Conservation (phyloP, 2,329 filamentous ascomycete species). For the Escovopsis sp. region DNA sequence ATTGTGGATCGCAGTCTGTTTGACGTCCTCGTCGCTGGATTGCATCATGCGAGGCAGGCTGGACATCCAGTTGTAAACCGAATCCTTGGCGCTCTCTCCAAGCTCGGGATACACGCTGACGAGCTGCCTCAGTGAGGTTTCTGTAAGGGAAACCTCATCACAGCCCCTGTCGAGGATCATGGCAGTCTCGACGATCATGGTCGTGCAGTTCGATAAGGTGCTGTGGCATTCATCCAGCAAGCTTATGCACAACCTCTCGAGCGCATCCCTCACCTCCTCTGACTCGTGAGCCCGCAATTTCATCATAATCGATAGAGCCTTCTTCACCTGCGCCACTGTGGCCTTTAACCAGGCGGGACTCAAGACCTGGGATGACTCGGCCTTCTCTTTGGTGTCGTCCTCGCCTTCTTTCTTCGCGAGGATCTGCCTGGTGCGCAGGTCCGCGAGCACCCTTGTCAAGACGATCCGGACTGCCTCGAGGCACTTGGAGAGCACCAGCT, state of each 20-base stretch:
- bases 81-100: conserved; percentile 50
- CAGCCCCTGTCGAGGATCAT: conserved; percentile 49
- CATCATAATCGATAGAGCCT: conserved; percentile 64
- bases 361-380: conserved; percentile 23
- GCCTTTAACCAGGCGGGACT: conserved; percentile 59
- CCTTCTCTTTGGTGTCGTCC: conserved; percentile 6
- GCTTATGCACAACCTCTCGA: conserved; percentile 57
- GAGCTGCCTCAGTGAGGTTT: conserved; percentile 45
- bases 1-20: conserved; percentile 57
- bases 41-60: conserved; percentile 75
- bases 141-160: conserved; percentile 23
- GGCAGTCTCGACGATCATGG: conserved; percentile 68
- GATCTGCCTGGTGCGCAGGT: conserved; percentile 38
- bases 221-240: conserved; percentile 66
- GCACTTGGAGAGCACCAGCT: conserved; percentile 45
- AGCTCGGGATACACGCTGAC: conserved; percentile 47
- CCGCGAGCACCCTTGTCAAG: conserved; percentile 40
- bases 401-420: conserved; percentile 18
- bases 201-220: conserved; percentile 53
- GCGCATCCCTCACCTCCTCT: conserved; percentile 48
- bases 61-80: conserved; percentile 66
- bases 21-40: conserved; percentile 64
- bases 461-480: conserved; percentile 43
- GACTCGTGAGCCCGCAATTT: conserved; percentile 60
- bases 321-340: conserved; percentile 66